A percentile compares a stretch with the other conserved stretches of the same genome.
phyloP scores from a whole-genome alignment of 1,284 basidiomycete genomes.

The Moesziomyces globuligerus region DNA sequence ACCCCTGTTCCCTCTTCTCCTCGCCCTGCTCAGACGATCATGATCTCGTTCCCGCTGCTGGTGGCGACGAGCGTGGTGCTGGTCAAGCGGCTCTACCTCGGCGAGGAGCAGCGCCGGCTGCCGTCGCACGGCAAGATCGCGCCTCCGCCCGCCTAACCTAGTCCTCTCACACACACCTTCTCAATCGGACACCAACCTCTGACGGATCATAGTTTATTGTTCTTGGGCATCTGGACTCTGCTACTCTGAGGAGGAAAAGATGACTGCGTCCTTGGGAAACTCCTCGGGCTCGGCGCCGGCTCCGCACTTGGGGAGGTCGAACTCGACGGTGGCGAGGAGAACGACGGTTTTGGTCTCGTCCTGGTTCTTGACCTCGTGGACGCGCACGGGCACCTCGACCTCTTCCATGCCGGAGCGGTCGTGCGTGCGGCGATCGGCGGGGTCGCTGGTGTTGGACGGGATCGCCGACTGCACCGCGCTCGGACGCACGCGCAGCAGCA shows the following conservation, averaged over 20 bases:
- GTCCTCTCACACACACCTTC: background rate
- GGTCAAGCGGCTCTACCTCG: constrained; percentile 60
- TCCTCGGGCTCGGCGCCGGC: background rate
- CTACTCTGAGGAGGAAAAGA: constrained; percentile 26
- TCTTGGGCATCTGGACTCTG: background rate
- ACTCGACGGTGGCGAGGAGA: constrained; percentile 45
- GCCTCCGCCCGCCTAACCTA: constrained; percentile 25
- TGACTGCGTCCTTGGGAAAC: constrained; percentile 33
- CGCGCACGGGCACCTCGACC: constrained; percentile 48
- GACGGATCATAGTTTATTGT: background rate
- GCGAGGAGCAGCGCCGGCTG: constrained; percentile 55
- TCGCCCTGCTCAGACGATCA: constrained; percentile 29
- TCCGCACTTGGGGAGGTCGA: constrained; percentile 17
- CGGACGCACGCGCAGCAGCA: constrained; percentile 60
- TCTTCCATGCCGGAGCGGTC: constrained; percentile 44
- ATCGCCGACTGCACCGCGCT: constrained; percentile 33
- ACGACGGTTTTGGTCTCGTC: constrained; percentile 62
- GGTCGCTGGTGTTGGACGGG: constrained; percentile 29
- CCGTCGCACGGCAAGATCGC: constrained; percentile 41
- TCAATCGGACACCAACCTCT: background rate
- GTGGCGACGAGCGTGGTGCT: constrained; percentile 53
- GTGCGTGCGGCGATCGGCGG: constrained; percentile 32
- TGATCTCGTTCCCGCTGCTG: constrained; percentile 44
- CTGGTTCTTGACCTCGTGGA: constrained; percentile 66
- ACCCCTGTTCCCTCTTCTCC: background rate